phyloP scores from a whole-genome alignment of 176 grass and related monocot species.

The Aegilops sharonensis region DNA sequence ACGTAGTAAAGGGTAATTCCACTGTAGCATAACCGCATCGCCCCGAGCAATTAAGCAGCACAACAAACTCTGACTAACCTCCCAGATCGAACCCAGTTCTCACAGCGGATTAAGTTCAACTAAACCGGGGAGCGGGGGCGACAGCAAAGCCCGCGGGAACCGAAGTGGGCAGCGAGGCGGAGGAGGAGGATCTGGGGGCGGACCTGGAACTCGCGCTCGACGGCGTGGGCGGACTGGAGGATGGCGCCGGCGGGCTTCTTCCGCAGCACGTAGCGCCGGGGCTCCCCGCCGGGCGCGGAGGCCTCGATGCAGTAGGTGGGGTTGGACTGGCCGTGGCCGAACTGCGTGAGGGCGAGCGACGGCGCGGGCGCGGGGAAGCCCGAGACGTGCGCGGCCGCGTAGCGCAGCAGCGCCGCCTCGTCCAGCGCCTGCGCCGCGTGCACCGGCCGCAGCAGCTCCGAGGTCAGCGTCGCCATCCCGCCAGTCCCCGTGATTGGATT shows the following conservation, averaged over 20 bases:
- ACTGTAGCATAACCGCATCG: not conserved
- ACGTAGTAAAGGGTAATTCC: not conserved
- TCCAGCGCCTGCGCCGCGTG: slow-evolving; percentile 54
- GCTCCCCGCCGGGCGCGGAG: slow-evolving; percentile 11
- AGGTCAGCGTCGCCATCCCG: slow-evolving; percentile 62
- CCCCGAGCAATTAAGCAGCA: not conserved
- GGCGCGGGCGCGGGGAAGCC: slow-evolving; percentile 52
- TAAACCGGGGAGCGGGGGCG: not conserved
- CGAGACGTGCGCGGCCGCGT: slow-evolving; percentile 57
- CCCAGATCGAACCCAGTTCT: not conserved
- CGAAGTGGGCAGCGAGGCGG: not conserved
- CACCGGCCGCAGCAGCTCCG: slow-evolving; percentile 61
- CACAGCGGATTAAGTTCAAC: not conserved
- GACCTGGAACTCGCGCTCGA: slow-evolving; percentile 91
- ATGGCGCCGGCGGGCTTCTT: slow-evolving; percentile 82
- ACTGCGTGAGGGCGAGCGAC: slow-evolving; percentile 52
- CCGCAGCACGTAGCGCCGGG: slow-evolving; percentile 73
- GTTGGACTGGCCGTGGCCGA: slow-evolving; percentile 93
- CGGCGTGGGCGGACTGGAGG: slow-evolving; percentile 90
- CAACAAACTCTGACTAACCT: not conserved
- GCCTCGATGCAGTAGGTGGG: slow-evolving; percentile 79
- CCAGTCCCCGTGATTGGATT: not conserved
- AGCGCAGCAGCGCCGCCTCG: slow-evolving; percentile 73
- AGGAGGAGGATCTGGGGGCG: not conserved
- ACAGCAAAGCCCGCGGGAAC: not conserved